Base-by-base conservation (phyloP, 345 rosid genomes). In the Geranium brycei region DNA sequence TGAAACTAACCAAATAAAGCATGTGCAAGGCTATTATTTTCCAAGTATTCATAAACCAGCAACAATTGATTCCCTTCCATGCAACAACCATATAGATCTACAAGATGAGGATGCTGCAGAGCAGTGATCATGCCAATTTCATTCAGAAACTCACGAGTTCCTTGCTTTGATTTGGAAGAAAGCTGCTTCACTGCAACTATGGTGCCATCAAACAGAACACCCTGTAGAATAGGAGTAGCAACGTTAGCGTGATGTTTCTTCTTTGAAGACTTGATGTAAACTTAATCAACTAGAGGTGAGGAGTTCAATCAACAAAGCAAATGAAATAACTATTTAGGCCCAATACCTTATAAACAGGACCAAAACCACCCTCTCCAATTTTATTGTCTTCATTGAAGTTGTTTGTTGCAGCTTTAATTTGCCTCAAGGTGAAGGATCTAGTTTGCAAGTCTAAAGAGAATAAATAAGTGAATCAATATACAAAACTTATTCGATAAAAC, bases 281-380 rank as follows among this genome's bases (percentile, higher is more conserved):
- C 2, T 66, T 10, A 53, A 66, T 4, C 55, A 58, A 3, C 62
- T 55, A n/a, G 18, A 13, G 41, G 18, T 35, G 19, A 66, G 0
- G 57, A 56, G 31, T 17, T 6, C 35, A 31, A 64, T 15, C 5
- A 51, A 30, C 5, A 15, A 51, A 11, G 31, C 18, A 35, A n/a
- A 11, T 35, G 64, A 78, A 8, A 38, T 7, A 10, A 47, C 15
- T 3, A 10, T 47, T 23, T 23, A 23, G 28, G 53, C 11, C 7
- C 7, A 51, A 62, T 10, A n/a, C 81, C 76, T 75, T 78, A 62
- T 75, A 78, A 0, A 77, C 81, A 63, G 78, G 69, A 40, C 78
- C 81, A 0, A 77, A 77, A 11, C 78, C 81, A 16, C 81, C 81
- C 75, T 78, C 79, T 64, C 81, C 79, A 67, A 78, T 69, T 60